Evolutionary conservation across 495 filamentous ascomycete species (phyloP), one percentile per base, ranked within the genome.

Genomic region (Cudoniella acicularis): DNA sequence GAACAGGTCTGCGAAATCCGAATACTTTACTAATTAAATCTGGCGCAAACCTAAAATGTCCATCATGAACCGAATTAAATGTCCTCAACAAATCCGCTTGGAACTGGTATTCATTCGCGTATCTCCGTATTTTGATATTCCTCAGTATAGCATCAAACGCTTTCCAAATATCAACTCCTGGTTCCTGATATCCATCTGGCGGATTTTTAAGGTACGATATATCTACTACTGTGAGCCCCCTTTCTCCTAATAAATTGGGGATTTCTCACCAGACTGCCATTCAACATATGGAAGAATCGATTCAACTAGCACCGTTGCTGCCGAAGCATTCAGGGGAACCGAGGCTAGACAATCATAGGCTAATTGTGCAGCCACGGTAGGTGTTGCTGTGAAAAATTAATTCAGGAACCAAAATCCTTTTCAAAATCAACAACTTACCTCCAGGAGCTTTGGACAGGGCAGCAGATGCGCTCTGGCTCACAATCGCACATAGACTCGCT

Each of bases 61-160:
- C 75, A 47, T 79, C 75, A 56, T 77, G 75, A 4, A 67, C 69
- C 8, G 66, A 59, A 0, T 66, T 68, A 47, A 77, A 71, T 4
- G 71, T 64, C 42, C 57, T 70, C 2, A 59, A 46, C 10, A 72
- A 61, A 59, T 68, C 67, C 13, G 59, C 48, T 48, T 70, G 67
- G 40, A 72, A 69, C 13, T 59, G 59, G 51, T 64, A 63, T 49
- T 70, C 65, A 58, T 67, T 67, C 1, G 50, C 25, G 50, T 69
- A 72, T 23, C 50, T 42, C 3, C 62, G 58, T 11, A 40, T 49
- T 10, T 47, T 11, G 20, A 72, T 62, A 10, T 70, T 67, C 3
- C 17, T 57, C 23, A 57, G n/a, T 11, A 70, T 68, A 16, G 56
- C 59, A 24, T 69, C 51, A 2, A 71, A 41, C 3, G 59, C 61